Base-by-base conservation (phyloP, 768 basidiomycete genomes). In the Termitomyces sp. region DNA sequence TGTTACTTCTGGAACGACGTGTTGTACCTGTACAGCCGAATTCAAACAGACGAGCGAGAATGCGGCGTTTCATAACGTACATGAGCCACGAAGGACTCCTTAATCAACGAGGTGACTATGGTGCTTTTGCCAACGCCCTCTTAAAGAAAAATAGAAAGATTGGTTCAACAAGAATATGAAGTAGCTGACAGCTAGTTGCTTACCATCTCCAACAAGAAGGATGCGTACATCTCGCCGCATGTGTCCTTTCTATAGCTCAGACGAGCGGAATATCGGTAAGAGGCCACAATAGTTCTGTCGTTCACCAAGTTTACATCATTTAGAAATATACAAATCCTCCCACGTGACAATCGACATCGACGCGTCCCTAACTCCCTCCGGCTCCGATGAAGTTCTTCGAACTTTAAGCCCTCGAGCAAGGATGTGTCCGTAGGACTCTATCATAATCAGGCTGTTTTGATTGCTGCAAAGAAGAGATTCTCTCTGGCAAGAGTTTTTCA, bases 81-180 rank as follows among this genome's bases (percentile, higher is more conserved):
- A 75, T 95, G 91, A 43, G 90, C 78, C 54, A 98, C 91, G 71
- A 89, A 97, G 35, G 91, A 88, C 72, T 96, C 93, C 72, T 98
- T 98, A 75, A 99, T 98, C 70, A 98, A 82, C 38, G 94, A 94
- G 20, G 94, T 97, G 70, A 98, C 87, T 70, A 98, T 95, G 49
- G 94, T 95, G 72, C 93, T 95, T 80, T 99, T 99, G 64, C 96
- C 96, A 67, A 98, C 96, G 64, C 92, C 93, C 80, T 96, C 95
- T 98, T 71, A 5, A 20, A 43, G 55, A 55, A 56, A 48, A 43
- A 54, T 57, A 49, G 58, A 54, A 26, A 59, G 49, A 58, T 56
- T 33, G 49, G 61, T 62, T 44, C 61, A 60, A 66, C 60, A 53
- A 59, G 54, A n/a, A 57, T 43, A 49, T 14, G 43, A 33, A 44